Evolutionary conservation across 2,329 filamentous ascomycete species (phyloP).

Genomic region (Aureobasidium sp.): DNA sequence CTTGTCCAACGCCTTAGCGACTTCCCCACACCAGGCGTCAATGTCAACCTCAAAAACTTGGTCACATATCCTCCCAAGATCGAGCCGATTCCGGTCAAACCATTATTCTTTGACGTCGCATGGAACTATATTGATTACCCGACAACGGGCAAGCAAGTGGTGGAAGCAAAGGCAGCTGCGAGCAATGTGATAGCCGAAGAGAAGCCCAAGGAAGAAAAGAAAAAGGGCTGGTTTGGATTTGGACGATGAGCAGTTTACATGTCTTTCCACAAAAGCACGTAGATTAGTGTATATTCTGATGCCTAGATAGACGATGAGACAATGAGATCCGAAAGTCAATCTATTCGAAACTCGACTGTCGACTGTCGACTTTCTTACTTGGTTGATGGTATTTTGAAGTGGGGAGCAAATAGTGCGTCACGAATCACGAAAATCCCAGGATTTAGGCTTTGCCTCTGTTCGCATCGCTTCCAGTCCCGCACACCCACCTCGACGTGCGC

Average conservation of each 20-base stretch:
- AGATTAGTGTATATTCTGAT: not conserved
- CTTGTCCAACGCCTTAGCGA: slow-evolving; percentile 68
- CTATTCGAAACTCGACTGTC: not conserved
- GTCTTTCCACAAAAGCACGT: not conserved
- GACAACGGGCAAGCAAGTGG: slow-evolving; percentile 42
- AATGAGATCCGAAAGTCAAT: not conserved
- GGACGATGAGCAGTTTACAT: slow-evolving; percentile 30
- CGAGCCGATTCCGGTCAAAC: slow-evolving; percentile 81
- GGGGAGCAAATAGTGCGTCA: not conserved
- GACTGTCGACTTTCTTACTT: not conserved
- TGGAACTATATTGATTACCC: slow-evolving; percentile 98
- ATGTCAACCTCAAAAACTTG: slow-evolving; percentile 67
- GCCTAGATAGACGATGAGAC: not conserved
- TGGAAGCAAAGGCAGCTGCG: slow-evolving; percentile 21
- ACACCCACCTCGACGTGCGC: not conserved
- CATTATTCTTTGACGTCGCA: slow-evolving; percentile 89
- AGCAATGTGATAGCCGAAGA: slow-evolving; percentile 23
- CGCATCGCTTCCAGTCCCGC: not conserved
- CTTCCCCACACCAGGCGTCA: slow-evolving; percentile 58
- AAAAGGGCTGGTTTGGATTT: slow-evolving; percentile 47
- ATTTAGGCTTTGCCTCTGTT: slow-evolving; percentile 10
- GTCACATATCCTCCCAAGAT: slow-evolving; percentile 83
- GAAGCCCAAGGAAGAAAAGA: slow-evolving; percentile 33
- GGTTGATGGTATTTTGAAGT: not conserved
- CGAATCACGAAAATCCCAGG: not conserved